phyloP scores from a whole-genome alignment of 148 eudicot genomes.

The Spergularia marina region DNA sequence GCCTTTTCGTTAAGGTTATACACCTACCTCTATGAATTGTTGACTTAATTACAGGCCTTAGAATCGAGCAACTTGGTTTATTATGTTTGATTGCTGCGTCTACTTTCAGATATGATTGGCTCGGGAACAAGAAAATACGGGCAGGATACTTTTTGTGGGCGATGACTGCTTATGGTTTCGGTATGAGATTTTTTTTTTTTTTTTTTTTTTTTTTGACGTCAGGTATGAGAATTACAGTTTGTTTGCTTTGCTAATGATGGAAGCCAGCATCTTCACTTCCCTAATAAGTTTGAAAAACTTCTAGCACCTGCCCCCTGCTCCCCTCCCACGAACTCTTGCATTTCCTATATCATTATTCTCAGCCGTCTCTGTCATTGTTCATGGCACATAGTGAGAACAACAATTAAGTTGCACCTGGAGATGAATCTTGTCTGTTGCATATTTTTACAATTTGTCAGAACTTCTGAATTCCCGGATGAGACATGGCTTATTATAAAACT shows the following conservation, averaged over 20 bases:
- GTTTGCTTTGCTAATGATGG: neutral
- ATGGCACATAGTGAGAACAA: neutral
- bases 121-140: conserved; percentile 69
- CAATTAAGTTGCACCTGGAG: neutral
- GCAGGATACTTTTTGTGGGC: conserved; percentile 93
- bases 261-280: neutral
- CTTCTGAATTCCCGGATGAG: too few relatives aligned
- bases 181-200: conserved; percentile 28
- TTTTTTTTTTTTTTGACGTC: too few relatives aligned
- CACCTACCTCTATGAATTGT: neutral
- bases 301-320: neutral
- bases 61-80: neutral
- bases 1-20: conserved; percentile 85
- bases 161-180: conserved; percentile 88
- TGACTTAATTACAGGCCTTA: neutral
- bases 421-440: neutral
- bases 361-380: too few relatives aligned
- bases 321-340: too few relatives aligned
- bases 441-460: too few relatives aligned
- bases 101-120: conserved; percentile 83
- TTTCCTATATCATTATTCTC: too few relatives aligned
- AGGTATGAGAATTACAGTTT: neutral
- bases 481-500: conserved; percentile 4
- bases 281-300: neutral
- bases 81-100: neutral